Evolutionary conservation across 441 rosid genomes (phyloP).

Genomic region (Brassica balearica): DNA sequence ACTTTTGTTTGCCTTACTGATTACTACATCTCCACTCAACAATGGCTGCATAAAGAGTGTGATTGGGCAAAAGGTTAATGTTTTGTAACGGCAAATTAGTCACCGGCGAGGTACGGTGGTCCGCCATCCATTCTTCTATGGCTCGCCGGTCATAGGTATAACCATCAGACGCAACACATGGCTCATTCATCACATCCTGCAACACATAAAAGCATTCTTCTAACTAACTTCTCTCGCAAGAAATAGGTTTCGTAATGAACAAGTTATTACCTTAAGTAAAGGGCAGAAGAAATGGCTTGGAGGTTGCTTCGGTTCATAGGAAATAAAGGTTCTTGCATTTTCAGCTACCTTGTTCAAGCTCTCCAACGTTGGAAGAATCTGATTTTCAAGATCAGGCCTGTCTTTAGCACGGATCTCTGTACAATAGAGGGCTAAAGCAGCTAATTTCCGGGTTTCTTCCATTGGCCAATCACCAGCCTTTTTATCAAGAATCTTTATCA

Average conservation of each 20-base stretch:
- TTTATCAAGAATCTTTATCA: slow-evolving; percentile 62
- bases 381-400: slow-evolving; percentile 62
- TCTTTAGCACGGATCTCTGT: slow-evolving; percentile 78
- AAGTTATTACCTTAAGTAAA: slow-evolving; percentile 41
- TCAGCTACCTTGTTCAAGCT: slow-evolving; percentile 65
- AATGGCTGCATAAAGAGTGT: slow-evolving; percentile 72
- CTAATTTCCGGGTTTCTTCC: slow-evolving; percentile 67
- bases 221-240: slow-evolving; percentile 29
- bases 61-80: slow-evolving; percentile 71
- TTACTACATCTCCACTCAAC: slow-evolving; percentile 66
- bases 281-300: slow-evolving; percentile 66
- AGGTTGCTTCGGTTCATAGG: slow-evolving; percentile 36
- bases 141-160: slow-evolving; percentile 81
- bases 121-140: slow-evolving; percentile 74
- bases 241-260: slow-evolving; percentile 2
- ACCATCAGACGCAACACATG: slow-evolving; percentile 92
- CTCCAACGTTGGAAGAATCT: slow-evolving; percentile 72
- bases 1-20: slow-evolving; percentile 17
- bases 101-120: slow-evolving; percentile 72
- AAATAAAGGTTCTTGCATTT: slow-evolving; percentile 42
- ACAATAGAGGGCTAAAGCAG: slow-evolving; percentile 71
- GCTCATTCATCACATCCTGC: slow-evolving; percentile 89
- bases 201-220: slow-evolving; percentile 8
- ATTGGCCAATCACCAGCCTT: slow-evolving; percentile 84
- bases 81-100: slow-evolving; percentile 59